These are phyloP conservation scores for Boletus bicolor DNA, from an alignment of 768 basidiomycete species.

Conservation along the genomic window DNA sequence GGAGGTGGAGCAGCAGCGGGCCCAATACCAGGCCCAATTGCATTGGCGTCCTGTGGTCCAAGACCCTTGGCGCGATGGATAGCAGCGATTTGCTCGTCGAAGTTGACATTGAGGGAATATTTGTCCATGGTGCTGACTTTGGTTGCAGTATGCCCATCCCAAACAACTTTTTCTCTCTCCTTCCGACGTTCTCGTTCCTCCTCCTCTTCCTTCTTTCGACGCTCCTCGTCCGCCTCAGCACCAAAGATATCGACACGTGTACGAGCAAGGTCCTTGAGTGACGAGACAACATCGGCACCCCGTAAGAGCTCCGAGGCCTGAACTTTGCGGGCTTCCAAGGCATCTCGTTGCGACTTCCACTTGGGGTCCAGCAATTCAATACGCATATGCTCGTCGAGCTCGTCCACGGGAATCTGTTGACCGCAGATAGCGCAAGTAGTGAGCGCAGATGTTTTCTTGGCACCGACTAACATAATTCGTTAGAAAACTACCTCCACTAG, in stretches of 20 bases:
- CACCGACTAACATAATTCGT: conserved; percentile 50
- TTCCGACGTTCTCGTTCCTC: conserved; percentile 76
- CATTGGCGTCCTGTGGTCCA: conserved; percentile 74
- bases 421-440: conserved; percentile 92
- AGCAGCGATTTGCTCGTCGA: conserved; percentile 97
- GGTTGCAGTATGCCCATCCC: conserved; percentile 97
- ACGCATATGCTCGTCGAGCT: conserved; percentile 96
- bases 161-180: conserved; percentile 93
- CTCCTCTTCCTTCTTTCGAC: conserved; percentile 82
- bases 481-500: conserved; percentile 3
- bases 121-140: conserved; percentile 91
- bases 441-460: conserved; percentile 59
- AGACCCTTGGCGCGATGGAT: conserved; percentile 93
- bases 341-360: conserved; percentile 96
- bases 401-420: conserved; percentile 95
- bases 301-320: conserved; percentile 84
- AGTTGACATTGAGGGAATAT: conserved; percentile 89
- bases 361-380: conserved; percentile 96
- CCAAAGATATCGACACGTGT: conserved; percentile 99
- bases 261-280: conserved; percentile 87
- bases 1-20: conserved; percentile 72
- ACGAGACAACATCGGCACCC: conserved; percentile 91
- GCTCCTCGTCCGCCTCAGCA: conserved; percentile 88
- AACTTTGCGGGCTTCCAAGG: conserved; percentile 83
- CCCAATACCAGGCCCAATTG: conserved; percentile 85